Percentiles rank a stretch among this genome's conserved stretches.
phyloP scores from a whole-genome alignment of 2,329 filamentous ascomycete species.

The Didymella lethalis region DNA sequence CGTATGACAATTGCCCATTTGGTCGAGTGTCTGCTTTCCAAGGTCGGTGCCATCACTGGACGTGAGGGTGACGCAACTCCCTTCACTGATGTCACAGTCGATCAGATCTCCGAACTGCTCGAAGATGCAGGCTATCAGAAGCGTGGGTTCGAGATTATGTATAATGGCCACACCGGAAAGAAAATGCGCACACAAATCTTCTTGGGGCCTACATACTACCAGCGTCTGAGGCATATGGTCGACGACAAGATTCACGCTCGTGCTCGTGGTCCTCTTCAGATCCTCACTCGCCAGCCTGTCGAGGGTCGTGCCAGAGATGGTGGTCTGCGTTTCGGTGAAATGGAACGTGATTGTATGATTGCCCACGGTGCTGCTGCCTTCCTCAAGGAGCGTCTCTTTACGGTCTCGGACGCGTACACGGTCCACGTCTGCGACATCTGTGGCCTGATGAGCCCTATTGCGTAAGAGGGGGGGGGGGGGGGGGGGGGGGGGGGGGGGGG shows the following conservation, averaged over 20 bases:
- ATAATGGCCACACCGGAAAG: constrained; percentile 94
- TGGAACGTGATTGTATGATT: constrained; percentile 99
- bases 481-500: constrained; percentile 5
- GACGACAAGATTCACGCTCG: constrained; percentile 99
- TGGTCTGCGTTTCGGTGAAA: constrained; percentile 99
- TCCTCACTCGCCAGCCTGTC: constrained; percentile 94
- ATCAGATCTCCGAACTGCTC: constrained; percentile 86
- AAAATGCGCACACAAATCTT: constrained; percentile 96
- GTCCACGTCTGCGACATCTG: constrained; percentile 99
- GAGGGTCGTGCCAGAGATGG: constrained; percentile 98
- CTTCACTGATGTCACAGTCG: constrained; percentile 96
- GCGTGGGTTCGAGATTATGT: constrained; percentile 97
- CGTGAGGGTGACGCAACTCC: constrained; percentile 97
- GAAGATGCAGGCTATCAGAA: constrained; percentile 93
- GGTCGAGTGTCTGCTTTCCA: constrained; percentile 97
- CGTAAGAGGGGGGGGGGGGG: too few species aligned
- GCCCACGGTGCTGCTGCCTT: constrained; percentile 97
- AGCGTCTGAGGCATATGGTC: constrained; percentile 98
- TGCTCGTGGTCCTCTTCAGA: constrained; percentile 94
- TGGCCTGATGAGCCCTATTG: constrained; percentile 97
- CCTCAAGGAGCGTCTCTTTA: constrained; percentile 95
- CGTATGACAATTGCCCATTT: constrained; percentile 99
- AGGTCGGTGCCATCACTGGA: constrained; percentile 91
- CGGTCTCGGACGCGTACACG: constrained; percentile 96
- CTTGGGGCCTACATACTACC: constrained; percentile 97